Base-by-base conservation (phyloP, 805 yeast species). In the Candida tammaniensis region DNA sequence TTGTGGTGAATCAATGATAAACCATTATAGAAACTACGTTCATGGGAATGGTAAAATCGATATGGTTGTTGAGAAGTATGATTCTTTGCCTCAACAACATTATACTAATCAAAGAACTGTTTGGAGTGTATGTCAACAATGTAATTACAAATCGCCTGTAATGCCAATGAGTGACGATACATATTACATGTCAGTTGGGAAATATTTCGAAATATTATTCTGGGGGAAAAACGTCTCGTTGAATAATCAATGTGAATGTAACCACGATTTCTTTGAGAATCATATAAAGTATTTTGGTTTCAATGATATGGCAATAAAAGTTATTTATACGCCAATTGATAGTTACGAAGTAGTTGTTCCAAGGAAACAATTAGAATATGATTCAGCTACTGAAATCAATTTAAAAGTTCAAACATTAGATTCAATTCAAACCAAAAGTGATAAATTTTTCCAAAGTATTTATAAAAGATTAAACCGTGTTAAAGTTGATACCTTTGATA, bases 101-200 rank as follows among this genome's bases (percentile, higher is more conserved):
- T 46, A 36, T 31, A 46, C 52, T 24, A 58, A 55, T 30, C 78
- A 80, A 9, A 78, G 94, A 26, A 61, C 88, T 35, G 82, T 89
- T 66, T 93, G 98, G 98, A 85, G 95, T 53, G 79, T 74, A 45
- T 93, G 99, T 56, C 85, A 82, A 38, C 70, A 68, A 31, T 93
- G 99, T 55, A 75, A 79, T 10, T 74, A 70, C 23, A 68, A 82
- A 0, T 80, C 95, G 2, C 93, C 96, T 0, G 78, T 83, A 5
- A 61, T 81, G 10, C 85, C 86, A 13, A 78, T 94, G 82, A 83
- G 85, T 48, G 91, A 87, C 31, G 80, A 80, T 24, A 80, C 97
- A 0, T 89, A 94, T 82, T 87, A 82, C 50, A 81, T 80, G 44
- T 91, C 98, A 0, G 82, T 93, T 58, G 98, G 98, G 0, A 94